Evolutionary conservation across 768 basidiomycete species (phyloP).

Genomic region (Lentinus brumalis): DNA sequence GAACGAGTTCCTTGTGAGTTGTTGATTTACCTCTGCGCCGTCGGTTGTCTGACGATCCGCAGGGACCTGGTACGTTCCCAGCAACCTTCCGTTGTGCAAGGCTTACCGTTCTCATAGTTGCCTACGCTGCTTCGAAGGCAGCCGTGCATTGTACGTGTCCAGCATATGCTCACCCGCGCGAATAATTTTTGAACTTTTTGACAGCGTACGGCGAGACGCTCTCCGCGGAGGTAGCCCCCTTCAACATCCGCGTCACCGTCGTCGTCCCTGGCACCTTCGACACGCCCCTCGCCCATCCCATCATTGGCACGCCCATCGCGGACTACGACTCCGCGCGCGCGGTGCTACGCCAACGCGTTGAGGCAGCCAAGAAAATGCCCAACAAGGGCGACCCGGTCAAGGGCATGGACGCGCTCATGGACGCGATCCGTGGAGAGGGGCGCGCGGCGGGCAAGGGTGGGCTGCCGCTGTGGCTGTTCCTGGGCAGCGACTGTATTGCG

Average conservation of each 20-base stretch:
- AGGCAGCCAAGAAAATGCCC: conserved; percentile 4
- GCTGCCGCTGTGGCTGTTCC: conserved; percentile 26
- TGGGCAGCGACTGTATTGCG: conserved; percentile 30
- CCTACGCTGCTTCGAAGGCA: conserved; percentile 30
- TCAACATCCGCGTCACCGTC: conserved; percentile 31
- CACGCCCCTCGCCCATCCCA: conserved; percentile 16
- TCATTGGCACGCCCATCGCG: conserved; percentile 7
- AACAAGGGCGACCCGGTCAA: conserved; percentile 30
- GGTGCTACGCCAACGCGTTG: background rate
- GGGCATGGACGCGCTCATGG: conserved; percentile 28
- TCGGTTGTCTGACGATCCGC: background rate
- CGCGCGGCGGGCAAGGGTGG: conserved; percentile 21
- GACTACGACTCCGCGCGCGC: conserved; percentile 26
- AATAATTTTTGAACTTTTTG: too few relatives aligned
- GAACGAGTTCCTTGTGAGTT: conserved; percentile 34
- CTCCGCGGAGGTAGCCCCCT: conserved; percentile 27
- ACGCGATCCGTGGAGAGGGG: conserved; percentile 32
- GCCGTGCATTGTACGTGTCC: conserved; percentile 32
- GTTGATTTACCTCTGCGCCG: background rate
- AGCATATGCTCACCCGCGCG: too few relatives aligned
- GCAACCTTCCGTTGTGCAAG: background rate
- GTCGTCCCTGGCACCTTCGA: conserved; percentile 31
- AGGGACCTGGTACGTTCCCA: conserved; percentile 10
- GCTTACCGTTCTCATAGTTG: conserved; percentile 12
- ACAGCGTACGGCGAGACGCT: conserved; percentile 31